phyloP scores from a whole-genome alignment of 768 basidiomycete genomes.

The Agrocybe chaxingu region DNA sequence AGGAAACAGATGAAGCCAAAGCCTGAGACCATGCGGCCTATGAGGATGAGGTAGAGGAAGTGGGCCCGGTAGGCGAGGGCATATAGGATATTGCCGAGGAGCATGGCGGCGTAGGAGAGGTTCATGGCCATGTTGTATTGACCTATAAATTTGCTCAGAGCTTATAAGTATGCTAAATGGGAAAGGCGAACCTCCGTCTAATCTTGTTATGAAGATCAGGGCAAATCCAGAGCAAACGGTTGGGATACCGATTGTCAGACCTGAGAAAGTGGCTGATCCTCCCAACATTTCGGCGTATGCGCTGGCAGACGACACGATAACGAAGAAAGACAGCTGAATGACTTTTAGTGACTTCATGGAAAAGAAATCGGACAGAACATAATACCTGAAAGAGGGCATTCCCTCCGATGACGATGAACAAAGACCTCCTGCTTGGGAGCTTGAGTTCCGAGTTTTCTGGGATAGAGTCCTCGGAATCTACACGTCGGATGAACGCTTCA shows the following conservation, averaged over 20 bases:
- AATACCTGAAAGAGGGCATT: slow-evolving; percentile 27
- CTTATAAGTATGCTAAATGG: not conserved
- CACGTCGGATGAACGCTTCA: slow-evolving; percentile 9
- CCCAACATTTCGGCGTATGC: slow-evolving; percentile 61
- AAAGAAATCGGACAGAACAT: not conserved
- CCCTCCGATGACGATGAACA: slow-evolving; percentile 25
- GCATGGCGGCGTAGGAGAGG: slow-evolving; percentile 47
- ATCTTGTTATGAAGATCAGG: slow-evolving; percentile 51
- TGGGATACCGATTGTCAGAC: slow-evolving; percentile 67
- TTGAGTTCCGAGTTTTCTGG: slow-evolving; percentile 22
- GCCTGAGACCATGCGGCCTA: slow-evolving; percentile 65
- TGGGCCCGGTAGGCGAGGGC: slow-evolving; percentile 56
- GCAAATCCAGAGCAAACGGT: slow-evolving; percentile 57
- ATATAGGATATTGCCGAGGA: slow-evolving; percentile 59
- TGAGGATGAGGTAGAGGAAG: slow-evolving; percentile 66
- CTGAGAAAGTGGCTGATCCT: slow-evolving; percentile 66
- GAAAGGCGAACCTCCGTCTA: slow-evolving; percentile 47
- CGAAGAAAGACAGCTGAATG: slow-evolving; percentile 60
- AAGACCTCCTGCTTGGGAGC: slow-evolving; percentile 21
- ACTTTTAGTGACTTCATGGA: not conserved
- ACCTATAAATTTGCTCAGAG: slow-evolving; percentile 32
- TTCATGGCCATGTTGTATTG: slow-evolving; percentile 54
- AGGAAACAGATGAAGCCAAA: slow-evolving; percentile 61
- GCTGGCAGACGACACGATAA: slow-evolving; percentile 65
- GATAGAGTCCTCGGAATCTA: slow-evolving; percentile 7